Evolutionary conservation across 768 basidiomycete genomes (phyloP).

Genomic region (Mycena belliarum): DNA sequence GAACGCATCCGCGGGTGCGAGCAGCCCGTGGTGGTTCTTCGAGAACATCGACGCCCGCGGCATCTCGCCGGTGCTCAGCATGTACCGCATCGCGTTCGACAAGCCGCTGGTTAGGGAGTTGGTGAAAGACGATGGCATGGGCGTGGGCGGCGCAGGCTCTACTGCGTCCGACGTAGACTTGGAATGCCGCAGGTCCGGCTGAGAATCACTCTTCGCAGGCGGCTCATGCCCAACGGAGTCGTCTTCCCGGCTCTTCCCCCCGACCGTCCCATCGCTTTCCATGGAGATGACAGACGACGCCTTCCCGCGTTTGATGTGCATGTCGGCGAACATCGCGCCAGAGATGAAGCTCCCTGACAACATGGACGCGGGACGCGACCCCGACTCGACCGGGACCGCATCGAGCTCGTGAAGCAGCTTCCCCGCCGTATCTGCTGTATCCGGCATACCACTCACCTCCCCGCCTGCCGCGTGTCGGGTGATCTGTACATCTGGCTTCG

Average conservation of each 20-base stretch:
- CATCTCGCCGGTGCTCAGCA: conserved; percentile 42
- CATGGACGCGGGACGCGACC: conserved; percentile 31
- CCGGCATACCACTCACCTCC: conserved; percentile 38
- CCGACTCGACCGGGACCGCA: conserved; percentile 21
- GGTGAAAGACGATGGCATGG: conserved; percentile 44
- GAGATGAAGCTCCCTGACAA: conserved; percentile 22
- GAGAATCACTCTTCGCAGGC: conserved; percentile 16
- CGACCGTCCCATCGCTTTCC: conserved; percentile 42
- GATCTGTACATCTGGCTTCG: conserved; percentile 60
- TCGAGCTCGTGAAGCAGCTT: conserved; percentile 50
- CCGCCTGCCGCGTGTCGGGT: conserved; percentile 54
- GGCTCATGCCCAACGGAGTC: conserved; percentile 26
- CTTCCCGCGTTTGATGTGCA: conserved; percentile 38
- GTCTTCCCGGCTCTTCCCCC: conserved; percentile 17
- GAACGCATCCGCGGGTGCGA: conserved; percentile 39
- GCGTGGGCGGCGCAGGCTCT: conserved; percentile 4
- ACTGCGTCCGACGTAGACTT: conserved; percentile 9
- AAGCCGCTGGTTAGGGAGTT: conserved; percentile 53
- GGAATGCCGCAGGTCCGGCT: neutral
- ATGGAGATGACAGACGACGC: conserved; percentile 41
- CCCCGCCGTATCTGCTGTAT: conserved; percentile 39
- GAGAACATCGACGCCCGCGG: conserved; percentile 36
- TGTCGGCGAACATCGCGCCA: conserved; percentile 33
- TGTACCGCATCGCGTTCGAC: conserved; percentile 58
- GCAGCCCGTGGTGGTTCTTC: conserved; percentile 52